Evolutionary conservation across 441 rosid species (phyloP), one percentile per base, ranked within the genome.

Genomic region (Sinapis alba): DNA sequence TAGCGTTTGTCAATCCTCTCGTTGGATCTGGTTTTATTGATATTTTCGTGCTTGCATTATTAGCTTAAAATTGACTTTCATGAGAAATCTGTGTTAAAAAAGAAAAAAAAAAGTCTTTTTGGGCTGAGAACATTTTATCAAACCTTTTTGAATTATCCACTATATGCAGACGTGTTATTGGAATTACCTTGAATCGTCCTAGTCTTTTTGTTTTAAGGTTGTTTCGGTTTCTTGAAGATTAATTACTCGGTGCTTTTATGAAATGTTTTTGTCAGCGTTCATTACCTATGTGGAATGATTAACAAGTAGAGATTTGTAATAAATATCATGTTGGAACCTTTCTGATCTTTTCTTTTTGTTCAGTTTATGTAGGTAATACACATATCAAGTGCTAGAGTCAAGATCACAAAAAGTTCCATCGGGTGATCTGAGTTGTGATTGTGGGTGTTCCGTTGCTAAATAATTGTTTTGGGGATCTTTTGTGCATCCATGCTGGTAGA

Each of bases 401-500:
- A 77, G 78, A 62, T 67, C 78, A 78, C 74, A 41, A 73, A 43
- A 67, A 62, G 78, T 68, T 65, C 1, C 12, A 61, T 72, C 32
- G 73, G 76, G 81, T 78, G 81, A 72, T 72, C 81, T 78, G 73
- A 32, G 36, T 3, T 34, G 41, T 34, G 41, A 8, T 8, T 9
- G 61, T 62, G 6, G 50, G n/a, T n/a, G n/a, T n/a, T n/a, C n/a
- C n/a, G n/a, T n/a, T n/a, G n/a, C n/a, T n/a, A n/a, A n/a, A n/a
- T n/a, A n/a, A 5, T 59, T 71, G 53, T 32, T 80, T 16, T 77
- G 53, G 86, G 80, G 85, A 78, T 20, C 73, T 79, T 58, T 84
- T 74, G 80, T 87, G 97, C 82, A 90, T 90, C 97, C 97, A 93
- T 96, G 97, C 86, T 96, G 97, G 96, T 85, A 77, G 95, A 91